Conservation (phyloP, 352 stramenopile genomes). For the Pilasporangium apinafurcum region DNA sequence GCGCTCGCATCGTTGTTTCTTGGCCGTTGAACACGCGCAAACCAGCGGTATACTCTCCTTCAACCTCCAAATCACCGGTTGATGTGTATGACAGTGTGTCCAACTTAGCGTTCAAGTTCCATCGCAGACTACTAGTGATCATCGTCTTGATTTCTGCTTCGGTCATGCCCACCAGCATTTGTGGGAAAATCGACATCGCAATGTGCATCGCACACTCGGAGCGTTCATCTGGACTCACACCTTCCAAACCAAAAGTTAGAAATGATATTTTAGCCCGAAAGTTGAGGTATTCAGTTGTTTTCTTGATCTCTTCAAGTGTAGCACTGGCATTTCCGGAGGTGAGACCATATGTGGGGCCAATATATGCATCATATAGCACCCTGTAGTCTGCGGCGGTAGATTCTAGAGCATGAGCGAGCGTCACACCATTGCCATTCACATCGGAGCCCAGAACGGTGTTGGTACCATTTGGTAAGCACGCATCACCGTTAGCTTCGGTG, state of each 20-base stretch:
- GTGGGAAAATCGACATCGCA: constrained; percentile 48
- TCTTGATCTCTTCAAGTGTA: constrained; percentile 28
- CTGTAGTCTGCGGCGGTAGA: constrained; percentile 34
- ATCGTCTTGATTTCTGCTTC: constrained; percentile 37
- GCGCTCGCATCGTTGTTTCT: constrained; percentile 47
- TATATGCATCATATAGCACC: constrained; percentile 47
- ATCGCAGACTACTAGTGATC: constrained; percentile 38
- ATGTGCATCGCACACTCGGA: constrained; percentile 28
- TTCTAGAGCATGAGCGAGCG: constrained; percentile 21
- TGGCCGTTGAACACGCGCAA: constrained; percentile 60
- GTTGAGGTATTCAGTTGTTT: constrained; percentile 38
- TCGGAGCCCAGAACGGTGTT: constrained; percentile 38
- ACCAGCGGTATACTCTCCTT: constrained; percentile 38
- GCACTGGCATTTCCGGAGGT: constrained; percentile 11
- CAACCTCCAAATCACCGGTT: constrained; percentile 22
- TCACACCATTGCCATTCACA: constrained; percentile 30
- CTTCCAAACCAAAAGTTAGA: constrained; percentile 32
- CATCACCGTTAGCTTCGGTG: constrained; percentile 34
- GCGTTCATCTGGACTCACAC: constrained; percentile 30
- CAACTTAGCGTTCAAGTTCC: constrained; percentile 36
- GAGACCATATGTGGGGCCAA: constrained; percentile 35
- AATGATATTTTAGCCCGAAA: constrained; percentile 53
- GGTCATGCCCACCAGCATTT: constrained; percentile 50
- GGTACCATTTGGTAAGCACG: constrained; percentile 35
- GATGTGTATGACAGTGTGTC: constrained; percentile 31